phyloP scores from a whole-genome alignment of 768 basidiomycete species.

The Kwoniella botswanensis region DNA sequence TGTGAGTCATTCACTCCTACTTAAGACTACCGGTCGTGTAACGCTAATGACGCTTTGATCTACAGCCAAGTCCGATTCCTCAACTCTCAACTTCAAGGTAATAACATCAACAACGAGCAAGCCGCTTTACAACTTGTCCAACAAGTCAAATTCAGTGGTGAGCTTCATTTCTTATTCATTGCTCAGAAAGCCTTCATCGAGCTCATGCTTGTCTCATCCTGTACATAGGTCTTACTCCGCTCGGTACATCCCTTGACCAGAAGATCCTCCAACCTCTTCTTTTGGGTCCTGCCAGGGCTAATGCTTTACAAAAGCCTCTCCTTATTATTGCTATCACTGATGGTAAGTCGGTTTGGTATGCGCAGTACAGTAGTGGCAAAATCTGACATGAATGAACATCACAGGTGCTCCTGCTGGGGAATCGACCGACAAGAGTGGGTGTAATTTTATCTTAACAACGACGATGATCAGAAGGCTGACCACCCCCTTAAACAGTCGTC shows the following conservation, averaged over 20 bases:
- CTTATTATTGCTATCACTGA: slow-evolving; percentile 56
- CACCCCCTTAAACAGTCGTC: slow-evolving; percentile 34
- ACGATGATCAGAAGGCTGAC: background rate
- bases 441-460: background rate
- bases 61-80: slow-evolving; percentile 58
- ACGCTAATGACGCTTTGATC: background rate
- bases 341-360: slow-evolving; percentile 20
- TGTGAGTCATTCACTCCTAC: slow-evolving; percentile 33
- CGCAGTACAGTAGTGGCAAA: background rate
- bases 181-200: background rate
- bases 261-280: slow-evolving; percentile 60
- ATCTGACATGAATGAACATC: background rate
- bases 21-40: background rate
- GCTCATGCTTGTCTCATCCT: background rate
- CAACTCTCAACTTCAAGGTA: slow-evolving; percentile 58
- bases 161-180: background rate
- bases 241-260: slow-evolving; percentile 58
- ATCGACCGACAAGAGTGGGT: slow-evolving; percentile 43
- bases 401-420: slow-evolving; percentile 49
- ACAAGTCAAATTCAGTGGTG: slow-evolving; percentile 57
- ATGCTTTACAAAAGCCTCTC: slow-evolving; percentile 58
- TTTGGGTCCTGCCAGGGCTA: slow-evolving; percentile 55
- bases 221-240: slow-evolving; percentile 44
- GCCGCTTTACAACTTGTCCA: slow-evolving; percentile 53
- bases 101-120: slow-evolving; percentile 57